These are phyloP conservation scores for Physaria fendleri DNA, from an alignment of 345 rosid species.

Conservation along the genomic window DNA sequence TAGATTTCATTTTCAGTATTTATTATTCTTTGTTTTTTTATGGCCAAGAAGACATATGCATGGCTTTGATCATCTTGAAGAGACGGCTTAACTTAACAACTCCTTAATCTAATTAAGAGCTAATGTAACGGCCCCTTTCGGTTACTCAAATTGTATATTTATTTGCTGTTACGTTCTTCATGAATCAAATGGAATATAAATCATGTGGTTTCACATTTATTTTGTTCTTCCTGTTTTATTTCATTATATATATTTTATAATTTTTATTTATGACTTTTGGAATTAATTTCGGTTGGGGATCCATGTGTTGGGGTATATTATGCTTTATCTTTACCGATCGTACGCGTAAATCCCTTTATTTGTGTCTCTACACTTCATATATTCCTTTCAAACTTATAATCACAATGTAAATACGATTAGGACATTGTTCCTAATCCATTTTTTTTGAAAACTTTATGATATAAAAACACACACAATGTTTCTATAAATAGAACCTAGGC, in stretches of 20 bases:
- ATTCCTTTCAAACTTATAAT: too few relatives aligned
- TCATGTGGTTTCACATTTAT: conserved; percentile 4
- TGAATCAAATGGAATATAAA: neutral
- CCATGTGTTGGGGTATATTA: neutral
- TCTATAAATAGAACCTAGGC: conserved; percentile 44
- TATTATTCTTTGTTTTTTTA: neutral
- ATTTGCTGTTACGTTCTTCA: neutral
- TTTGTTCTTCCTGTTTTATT: neutral
- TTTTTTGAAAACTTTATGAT: neutral
- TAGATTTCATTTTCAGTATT: neutral
- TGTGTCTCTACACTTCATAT: neutral
- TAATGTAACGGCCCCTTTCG: conserved; percentile 8
- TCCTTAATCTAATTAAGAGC: too few relatives aligned
- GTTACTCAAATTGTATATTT: neutral
- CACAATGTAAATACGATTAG: conserved; percentile 15
- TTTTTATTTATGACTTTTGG: neutral
- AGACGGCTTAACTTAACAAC: conserved; percentile 4
- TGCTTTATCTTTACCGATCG: conserved; percentile 17
- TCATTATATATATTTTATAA: neutral
- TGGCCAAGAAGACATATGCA: conserved; percentile 6
- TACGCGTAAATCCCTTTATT: conserved; percentile 22
- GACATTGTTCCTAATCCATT: neutral
- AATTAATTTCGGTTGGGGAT: neutral
- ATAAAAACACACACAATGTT: neutral
- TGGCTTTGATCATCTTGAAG: conserved; percentile 11